A percentile compares a stretch with the other conserved stretches of the same genome.
Evolutionary conservation across 1,284 basidiomycete genomes (phyloP).

Genomic region (Phellopilus nigrolimitatus): DNA sequence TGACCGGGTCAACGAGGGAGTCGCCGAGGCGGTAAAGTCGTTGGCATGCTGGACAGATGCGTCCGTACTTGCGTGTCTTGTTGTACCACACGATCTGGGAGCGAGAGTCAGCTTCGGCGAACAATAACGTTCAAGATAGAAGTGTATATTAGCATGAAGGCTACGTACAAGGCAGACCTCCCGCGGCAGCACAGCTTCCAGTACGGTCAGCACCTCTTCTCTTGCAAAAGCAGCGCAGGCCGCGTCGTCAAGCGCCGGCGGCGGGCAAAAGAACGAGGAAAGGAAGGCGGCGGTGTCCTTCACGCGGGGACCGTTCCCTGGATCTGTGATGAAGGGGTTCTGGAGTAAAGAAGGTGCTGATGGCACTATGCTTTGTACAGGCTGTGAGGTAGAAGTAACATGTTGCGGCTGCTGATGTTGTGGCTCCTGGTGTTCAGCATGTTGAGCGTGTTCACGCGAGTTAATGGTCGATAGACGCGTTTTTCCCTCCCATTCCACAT

Average conservation of each 20-base stretch:
- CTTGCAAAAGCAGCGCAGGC: slow-evolving; percentile 70
- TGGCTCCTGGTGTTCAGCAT: too few species aligned
- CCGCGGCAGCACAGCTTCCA: slow-evolving; percentile 60
- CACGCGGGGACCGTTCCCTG: slow-evolving; percentile 72
- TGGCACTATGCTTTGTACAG: too few species aligned
- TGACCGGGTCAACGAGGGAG: slow-evolving; percentile 45
- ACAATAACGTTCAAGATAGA: too few species aligned
- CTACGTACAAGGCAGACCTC: slow-evolving; percentile 61
- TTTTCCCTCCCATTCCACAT: too few species aligned
- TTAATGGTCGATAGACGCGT: too few species aligned
- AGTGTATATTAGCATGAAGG: slow-evolving; percentile 4
- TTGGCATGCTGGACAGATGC: slow-evolving; percentile 73
- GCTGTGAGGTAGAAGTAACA: too few species aligned
- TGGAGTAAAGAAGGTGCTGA: slow-evolving; percentile 17
- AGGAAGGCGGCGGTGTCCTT: slow-evolving; percentile 57
- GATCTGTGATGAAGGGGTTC: slow-evolving; percentile 62
- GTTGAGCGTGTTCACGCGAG: too few species aligned
- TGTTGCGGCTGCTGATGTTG: too few species aligned
- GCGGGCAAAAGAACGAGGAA: slow-evolving; percentile 56
- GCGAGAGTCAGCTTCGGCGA: too few species aligned
- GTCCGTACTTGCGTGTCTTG: slow-evolving; percentile 60
- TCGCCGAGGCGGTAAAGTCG: slow-evolving; percentile 67
- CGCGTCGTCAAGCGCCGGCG: slow-evolving; percentile 53
- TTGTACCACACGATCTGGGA: slow-evolving; percentile 77
- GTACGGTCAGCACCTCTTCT: slow-evolving; percentile 66